phyloP scores from a whole-genome alignment of 352 stramenopile species.

The Pythium coloratum region DNA sequence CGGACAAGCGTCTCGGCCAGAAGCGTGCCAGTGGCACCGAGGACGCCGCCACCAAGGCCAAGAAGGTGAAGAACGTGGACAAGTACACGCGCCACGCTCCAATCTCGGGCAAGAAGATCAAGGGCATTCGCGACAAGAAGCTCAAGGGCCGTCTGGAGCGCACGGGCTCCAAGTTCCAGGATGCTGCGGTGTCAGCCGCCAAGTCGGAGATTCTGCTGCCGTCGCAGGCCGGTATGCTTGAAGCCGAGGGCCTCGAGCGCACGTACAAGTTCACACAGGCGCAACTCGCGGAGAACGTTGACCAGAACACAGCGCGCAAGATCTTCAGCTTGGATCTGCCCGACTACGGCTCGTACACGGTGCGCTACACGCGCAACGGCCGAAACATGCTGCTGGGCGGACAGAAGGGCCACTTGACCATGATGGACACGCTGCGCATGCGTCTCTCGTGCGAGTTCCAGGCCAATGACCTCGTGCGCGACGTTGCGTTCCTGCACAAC shows the following conservation, averaged over 20 bases:
- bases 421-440: slow-evolving; percentile 94
- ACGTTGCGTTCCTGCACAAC: slow-evolving; percentile 98
- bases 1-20: slow-evolving; percentile 59
- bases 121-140: slow-evolving; percentile 88
- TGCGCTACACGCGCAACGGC: slow-evolving; percentile 96
- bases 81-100: slow-evolving; percentile 73
- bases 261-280: slow-evolving; percentile 96
- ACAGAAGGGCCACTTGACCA: slow-evolving; percentile 92
- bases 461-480: slow-evolving; percentile 92
- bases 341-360: slow-evolving; percentile 92
- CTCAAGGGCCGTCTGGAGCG: slow-evolving; percentile 70
- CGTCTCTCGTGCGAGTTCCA: slow-evolving; percentile 93
- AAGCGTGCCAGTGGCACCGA: slow-evolving; percentile 26
- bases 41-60: slow-evolving; percentile 26
- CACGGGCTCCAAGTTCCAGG: slow-evolving; percentile 77
- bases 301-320: slow-evolving; percentile 94
- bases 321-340: slow-evolving; percentile 95
- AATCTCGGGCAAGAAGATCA: slow-evolving; percentile 60
- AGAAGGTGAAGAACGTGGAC: slow-evolving; percentile 57
- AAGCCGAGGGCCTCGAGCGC: slow-evolving; percentile 96
- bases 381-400: slow-evolving; percentile 94
- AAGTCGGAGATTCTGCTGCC: slow-evolving; percentile 91
- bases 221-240: slow-evolving; percentile 82
- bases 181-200: slow-evolving; percentile 84
- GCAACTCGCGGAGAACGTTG: slow-evolving; percentile 83